A percentile compares a stretch with the other conserved stretches of the same genome.
Evolutionary conservation across 2,329 filamentous ascomycete species (phyloP).

Genomic region (Stagonosporopsis rhizophila): DNA sequence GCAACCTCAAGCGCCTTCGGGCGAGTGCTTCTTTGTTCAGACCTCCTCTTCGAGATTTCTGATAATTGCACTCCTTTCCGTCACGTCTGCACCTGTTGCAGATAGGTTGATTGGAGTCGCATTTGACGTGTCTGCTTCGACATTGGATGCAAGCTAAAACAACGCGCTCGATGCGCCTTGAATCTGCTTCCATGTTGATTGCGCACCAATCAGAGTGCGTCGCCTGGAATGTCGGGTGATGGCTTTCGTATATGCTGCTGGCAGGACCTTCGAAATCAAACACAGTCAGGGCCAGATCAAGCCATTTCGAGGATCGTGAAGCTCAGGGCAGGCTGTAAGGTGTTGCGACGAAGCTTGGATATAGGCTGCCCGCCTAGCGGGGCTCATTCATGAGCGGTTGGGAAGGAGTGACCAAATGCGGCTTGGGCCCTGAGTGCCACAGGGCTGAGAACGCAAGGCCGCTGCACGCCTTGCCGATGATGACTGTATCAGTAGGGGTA

Average conservation of each 20-base stretch:
- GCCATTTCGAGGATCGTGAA: not conserved
- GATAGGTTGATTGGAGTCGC: conserved; percentile 41
- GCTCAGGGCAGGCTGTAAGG: not conserved
- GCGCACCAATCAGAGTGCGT: not conserved
- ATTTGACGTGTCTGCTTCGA: conserved; percentile 45
- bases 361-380: conserved; percentile 5
- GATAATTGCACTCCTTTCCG: conserved; percentile 44
- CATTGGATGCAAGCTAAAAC: conserved; percentile 44
- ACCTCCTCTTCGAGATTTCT: conserved; percentile 45
- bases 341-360: not conserved
- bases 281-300: no score
- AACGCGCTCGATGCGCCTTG: conserved; percentile 39
- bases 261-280: not conserved
- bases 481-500: not conserved
- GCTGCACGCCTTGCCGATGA: not conserved
- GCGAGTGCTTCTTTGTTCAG: conserved; percentile 44
- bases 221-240: not conserved
- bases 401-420: not conserved
- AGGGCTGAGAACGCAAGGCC: not conserved
- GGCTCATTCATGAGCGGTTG: not conserved
- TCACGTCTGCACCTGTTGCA: conserved; percentile 44
- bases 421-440: not conserved
- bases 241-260: not conserved
- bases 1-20: conserved; percentile 34
- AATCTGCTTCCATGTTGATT: conserved; percentile 31